Conservation (phyloP, 2,329 filamentous ascomycete genomes). For the Daldinia eschscholtzii region DNA sequence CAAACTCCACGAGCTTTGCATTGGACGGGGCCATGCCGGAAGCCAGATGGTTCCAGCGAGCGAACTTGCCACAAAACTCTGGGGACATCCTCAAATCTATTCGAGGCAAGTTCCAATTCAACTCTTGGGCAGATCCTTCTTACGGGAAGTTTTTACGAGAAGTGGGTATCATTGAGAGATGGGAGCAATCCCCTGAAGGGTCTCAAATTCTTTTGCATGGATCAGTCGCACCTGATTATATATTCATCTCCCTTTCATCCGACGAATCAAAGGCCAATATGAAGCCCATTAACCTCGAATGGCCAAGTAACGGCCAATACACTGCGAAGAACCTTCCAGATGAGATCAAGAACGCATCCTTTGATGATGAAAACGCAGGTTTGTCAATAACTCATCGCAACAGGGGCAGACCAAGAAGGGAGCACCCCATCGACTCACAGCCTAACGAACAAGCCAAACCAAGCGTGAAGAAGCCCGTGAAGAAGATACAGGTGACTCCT, state of each 20-base stretch:
- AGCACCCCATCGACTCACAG: neutral
- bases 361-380: conserved; percentile 52
- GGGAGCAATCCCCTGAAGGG: conserved; percentile 60
- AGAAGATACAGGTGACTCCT: conserved; percentile 16
- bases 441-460: conserved; percentile 12
- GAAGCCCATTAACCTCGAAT: conserved; percentile 51
- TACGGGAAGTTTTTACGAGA: conserved; percentile 48
- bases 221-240: conserved; percentile 54
- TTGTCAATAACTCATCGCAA: conserved; percentile 31
- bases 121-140: conserved; percentile 39
- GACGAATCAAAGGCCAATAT: conserved; percentile 44
- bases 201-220: conserved; percentile 51
- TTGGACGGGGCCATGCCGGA: conserved; percentile 34
- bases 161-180: conserved; percentile 57
- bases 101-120: conserved; percentile 35
- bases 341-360: conserved; percentile 49
- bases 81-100: conserved; percentile 44
- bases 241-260: conserved; percentile 56
- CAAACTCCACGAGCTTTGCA: conserved; percentile 29
- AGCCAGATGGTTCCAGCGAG: conserved; percentile 36
- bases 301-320: conserved; percentile 57
- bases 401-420: conserved; percentile 23
- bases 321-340: conserved; percentile 60
- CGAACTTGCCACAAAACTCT: conserved; percentile 45
- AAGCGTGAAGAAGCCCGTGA: conserved; percentile 13